Evolutionary conservation across 148 eudicot genomes (phyloP).

Genomic region (Cornus controversa): DNA sequence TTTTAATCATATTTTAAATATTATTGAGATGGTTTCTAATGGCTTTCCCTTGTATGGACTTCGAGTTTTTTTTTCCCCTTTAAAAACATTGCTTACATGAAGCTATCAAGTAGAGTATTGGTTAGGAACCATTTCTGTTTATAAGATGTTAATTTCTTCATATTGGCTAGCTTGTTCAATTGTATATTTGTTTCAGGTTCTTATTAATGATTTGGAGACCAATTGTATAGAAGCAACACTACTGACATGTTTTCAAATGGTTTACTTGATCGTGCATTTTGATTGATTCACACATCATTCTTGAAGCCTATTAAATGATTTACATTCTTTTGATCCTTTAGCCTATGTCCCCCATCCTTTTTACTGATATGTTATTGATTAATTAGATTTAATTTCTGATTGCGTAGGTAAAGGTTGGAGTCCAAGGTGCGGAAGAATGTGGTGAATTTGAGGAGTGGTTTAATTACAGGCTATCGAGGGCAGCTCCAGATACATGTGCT

Average conservation of each 20-base stretch:
- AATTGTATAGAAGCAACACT: neutral
- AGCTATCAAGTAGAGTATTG: neutral
- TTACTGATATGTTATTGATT: neutral
- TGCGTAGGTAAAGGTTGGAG: slow-evolving; percentile 80
- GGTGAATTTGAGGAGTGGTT: slow-evolving; percentile 98
- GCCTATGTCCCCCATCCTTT: neutral
- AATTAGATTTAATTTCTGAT: neutral
- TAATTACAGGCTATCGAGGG: slow-evolving; percentile 91
- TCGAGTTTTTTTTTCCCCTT: too few relatives aligned
- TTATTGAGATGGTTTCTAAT: neutral
- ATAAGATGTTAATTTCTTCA: neutral
- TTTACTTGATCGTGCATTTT: neutral
- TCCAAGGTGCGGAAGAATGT: slow-evolving; percentile 87
- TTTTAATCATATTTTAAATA: neutral
- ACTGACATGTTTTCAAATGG: neutral
- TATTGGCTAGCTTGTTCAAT: neutral
- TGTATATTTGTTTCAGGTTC: neutral
- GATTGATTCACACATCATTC: neutral
- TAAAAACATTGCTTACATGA: neutral
- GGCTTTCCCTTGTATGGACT: neutral
- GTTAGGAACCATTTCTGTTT: neutral
- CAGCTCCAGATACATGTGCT: slow-evolving; percentile 99
- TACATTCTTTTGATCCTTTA: neutral
- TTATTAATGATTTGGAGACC: neutral
- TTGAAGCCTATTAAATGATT: neutral